These are phyloP conservation scores for Venturiaceae sp. DNA, from an alignment of 2,329 filamentous ascomycete genomes.

Conservation along the genomic window DNA sequence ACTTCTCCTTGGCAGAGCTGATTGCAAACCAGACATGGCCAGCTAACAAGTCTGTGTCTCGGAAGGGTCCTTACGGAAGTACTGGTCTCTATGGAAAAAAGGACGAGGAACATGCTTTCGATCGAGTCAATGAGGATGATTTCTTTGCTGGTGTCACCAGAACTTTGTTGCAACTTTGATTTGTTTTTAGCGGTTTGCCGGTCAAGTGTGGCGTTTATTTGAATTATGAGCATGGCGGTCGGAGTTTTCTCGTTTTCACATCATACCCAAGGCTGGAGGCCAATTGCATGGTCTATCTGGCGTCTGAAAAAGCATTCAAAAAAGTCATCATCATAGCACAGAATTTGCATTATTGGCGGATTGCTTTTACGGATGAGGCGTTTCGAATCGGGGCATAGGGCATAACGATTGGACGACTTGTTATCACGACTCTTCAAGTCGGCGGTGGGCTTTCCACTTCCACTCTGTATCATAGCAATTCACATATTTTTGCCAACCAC, in stretches of 20 bases:
- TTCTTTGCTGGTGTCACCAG: constrained; percentile 23
- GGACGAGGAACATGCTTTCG: constrained; percentile 31
- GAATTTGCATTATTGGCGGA: background rate
- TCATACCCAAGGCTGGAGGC: background rate
- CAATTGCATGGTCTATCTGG: background rate
- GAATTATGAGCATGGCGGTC: background rate
- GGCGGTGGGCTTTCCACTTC: too few relatives aligned
- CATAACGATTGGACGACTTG: background rate
- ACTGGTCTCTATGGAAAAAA: constrained; percentile 40
- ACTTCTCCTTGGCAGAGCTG: constrained; percentile 35
- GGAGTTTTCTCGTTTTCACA: background rate
- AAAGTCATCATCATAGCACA: background rate
- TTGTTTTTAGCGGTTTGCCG: background rate
- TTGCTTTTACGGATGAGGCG: background rate
- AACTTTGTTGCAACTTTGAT: background rate
- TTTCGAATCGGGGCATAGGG: background rate
- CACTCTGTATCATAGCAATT: background rate
- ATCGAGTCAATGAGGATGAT: constrained; percentile 27
- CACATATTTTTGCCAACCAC: background rate
- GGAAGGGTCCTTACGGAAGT: constrained; percentile 40
- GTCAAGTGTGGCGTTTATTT: background rate
- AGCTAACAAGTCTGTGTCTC: constrained; percentile 21
- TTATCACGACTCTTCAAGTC: too few relatives aligned
- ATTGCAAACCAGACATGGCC: constrained; percentile 32
- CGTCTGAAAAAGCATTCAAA: background rate